These are phyloP conservation scores for Termitomyces sp. DNA, from an alignment of 768 basidiomycete genomes.

Conservation along the genomic window DNA sequence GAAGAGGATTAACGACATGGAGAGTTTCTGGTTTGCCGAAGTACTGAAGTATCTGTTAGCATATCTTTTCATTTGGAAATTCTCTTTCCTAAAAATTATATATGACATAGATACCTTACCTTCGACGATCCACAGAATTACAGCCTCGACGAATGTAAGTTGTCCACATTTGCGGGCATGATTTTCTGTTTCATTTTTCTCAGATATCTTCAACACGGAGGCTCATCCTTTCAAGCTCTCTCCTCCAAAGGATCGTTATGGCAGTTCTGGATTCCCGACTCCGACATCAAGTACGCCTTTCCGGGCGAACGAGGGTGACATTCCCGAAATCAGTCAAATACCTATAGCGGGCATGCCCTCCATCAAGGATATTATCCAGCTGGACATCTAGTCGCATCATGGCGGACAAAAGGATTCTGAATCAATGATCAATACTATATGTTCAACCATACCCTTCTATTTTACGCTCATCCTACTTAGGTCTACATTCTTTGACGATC, in stretches of 20 bases:
- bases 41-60: conserved; percentile 68
- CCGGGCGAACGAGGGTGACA: conserved; percentile 5
- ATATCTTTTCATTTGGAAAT: not conserved
- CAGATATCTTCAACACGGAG: conserved; percentile 69
- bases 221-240: conserved; percentile 62
- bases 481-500: not conserved
- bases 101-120: conserved; percentile 50
- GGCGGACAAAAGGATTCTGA: not conserved
- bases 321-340: conserved; percentile 22
- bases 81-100: not conserved
- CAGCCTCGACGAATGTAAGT: conserved; percentile 60
- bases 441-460: not conserved
- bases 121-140: conserved; percentile 64
- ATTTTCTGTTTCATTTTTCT: not conserved
- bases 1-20: conserved; percentile 50
- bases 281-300: conserved; percentile 8
- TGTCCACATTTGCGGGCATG: not conserved
- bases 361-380: conserved; percentile 4
- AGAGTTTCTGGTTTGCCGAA: conserved; percentile 72
- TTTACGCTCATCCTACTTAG: not conserved
- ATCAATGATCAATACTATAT: not conserved
- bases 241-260: conserved; percentile 27
- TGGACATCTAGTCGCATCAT: not conserved
- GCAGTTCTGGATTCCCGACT: conserved; percentile 15
- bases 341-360: conserved; percentile 14